Base-by-base conservation (phyloP, 495 filamentous ascomycete species). In the Chaetomidium leptoderma region DNA sequence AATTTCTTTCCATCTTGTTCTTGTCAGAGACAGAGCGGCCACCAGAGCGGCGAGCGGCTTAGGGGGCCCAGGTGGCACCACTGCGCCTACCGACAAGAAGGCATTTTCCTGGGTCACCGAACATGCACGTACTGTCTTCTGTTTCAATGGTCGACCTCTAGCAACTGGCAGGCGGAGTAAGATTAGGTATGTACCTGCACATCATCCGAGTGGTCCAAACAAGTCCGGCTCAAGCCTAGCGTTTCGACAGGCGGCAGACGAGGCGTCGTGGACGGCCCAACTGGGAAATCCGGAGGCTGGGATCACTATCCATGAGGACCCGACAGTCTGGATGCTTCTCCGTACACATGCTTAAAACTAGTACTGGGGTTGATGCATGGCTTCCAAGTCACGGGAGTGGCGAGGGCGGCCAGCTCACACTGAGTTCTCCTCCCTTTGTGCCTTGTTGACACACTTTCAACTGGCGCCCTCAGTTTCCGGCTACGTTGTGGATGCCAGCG, bases 311-410 rank as follows among this genome's bases (percentile, higher is more conserved):
- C 19, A 24, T 45, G 11, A 6, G 6, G 29, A 23, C 47, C 47
- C 47, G 47, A 50, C 29, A 50, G 47, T 19, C 17, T 50, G 47
- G 47, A 10, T 47, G 26, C 13, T n/a, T 32, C 19, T 29, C 24
- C 30, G 46, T 30, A 49, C 0, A 6, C 14, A n/a, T 32, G 16
- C 45, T 19, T 19, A 24, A 24, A 16, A 21, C 26, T 11, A n/a
- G n/a, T n/a, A n/a, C n/a, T n/a, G n/a, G 17, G 27, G 14, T 19
- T 48, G 27, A 10, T 33, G 45, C 45, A 48, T 48, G n/a, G 27
- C 45, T 24, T 33, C 16, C 4, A 11, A n/a, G 17, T 50, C 47
- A 50, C 47, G 32, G 47, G 47, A 50, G 32, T 50, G 47, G 47
- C 32, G 3, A 6, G 4, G 32, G 14, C 47, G 21, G 19, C n/a